phyloP scores from a whole-genome alignment of 148 eudicot genomes.

The Chenopodium suecicum region DNA sequence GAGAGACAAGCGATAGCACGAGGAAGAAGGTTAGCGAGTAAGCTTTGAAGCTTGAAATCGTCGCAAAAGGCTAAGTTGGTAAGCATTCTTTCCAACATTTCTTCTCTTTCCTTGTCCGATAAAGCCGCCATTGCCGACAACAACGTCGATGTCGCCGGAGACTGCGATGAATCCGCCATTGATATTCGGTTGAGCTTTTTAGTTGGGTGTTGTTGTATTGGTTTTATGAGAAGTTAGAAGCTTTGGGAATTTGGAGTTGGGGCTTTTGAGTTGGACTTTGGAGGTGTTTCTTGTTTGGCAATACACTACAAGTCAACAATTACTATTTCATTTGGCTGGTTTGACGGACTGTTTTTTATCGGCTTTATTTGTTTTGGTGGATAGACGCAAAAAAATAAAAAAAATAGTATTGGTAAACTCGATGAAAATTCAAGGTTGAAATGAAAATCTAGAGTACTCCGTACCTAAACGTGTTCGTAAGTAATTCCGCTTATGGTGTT shows the following conservation, averaged over 20 bases:
- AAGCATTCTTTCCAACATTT: constrained; percentile 75
- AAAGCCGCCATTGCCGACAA: constrained; percentile 26
- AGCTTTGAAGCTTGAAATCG: constrained; percentile 68
- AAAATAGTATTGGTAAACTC: too few species aligned
- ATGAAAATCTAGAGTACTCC: too few species aligned
- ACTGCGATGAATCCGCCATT: constrained; percentile 38
- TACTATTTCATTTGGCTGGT: too few species aligned
- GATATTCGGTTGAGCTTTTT: constrained; percentile 15
- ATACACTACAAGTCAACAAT: too few species aligned
- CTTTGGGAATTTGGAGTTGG: neutral
- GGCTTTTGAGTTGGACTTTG: neutral
- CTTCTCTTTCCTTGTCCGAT: constrained; percentile 68
- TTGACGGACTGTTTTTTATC: too few species aligned
- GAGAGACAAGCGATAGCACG: constrained; percentile 71
- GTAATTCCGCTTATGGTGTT: too few species aligned
- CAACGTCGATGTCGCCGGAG: constrained; percentile 12
- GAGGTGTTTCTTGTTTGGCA: neutral
- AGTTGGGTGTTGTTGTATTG: neutral
- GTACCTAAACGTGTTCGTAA: too few species aligned
- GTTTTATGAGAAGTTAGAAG: neutral
- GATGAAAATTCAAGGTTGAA: too few species aligned
- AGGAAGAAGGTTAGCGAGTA: constrained; percentile 83
- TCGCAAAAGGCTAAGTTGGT: constrained; percentile 89
- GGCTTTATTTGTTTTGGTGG: too few species aligned
- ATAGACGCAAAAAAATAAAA: too few species aligned